phyloP scores from a whole-genome alignment of 1,284 basidiomycete species.

The Apiotrichum gracile region DNA sequence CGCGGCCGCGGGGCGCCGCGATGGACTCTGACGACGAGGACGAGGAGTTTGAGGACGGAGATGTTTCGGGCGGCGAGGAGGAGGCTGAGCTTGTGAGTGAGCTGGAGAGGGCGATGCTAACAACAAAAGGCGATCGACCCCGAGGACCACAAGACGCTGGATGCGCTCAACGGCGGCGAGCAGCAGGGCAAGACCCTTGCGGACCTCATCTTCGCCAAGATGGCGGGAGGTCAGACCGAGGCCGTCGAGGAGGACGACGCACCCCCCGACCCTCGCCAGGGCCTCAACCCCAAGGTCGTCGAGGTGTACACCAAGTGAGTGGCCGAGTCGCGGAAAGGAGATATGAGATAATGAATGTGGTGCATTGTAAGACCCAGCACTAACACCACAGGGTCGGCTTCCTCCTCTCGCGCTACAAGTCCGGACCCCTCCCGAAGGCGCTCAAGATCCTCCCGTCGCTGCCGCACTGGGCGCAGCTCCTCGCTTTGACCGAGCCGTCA shows the following conservation, averaged over 20 bases:
- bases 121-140: conserved; percentile 73
- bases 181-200: conserved; percentile 74
- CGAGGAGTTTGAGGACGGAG: conserved; percentile 41
- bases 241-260: conserved; percentile 54
- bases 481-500: conserved; percentile 87
- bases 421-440: conserved; percentile 90
- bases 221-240: conserved; percentile 58
- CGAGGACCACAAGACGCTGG: conserved; percentile 74
- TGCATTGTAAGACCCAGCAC: not conserved
- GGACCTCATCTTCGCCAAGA: conserved; percentile 91
- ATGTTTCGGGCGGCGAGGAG: conserved; percentile 48
- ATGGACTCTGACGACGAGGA: conserved; percentile 36
- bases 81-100: conserved; percentile 52
- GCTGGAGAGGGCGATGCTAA: not conserved
- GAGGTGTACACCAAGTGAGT: conserved; percentile 89
- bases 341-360: too few relatives aligned
- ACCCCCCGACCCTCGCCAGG: conserved; percentile 75
- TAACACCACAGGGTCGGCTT: conserved; percentile 63
- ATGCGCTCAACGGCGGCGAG: conserved; percentile 54
- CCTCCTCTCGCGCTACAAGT: conserved; percentile 86
- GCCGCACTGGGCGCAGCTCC: conserved; percentile 90
- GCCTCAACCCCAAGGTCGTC: conserved; percentile 92
- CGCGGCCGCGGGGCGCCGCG: conserved; percentile 3
- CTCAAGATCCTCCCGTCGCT: conserved; percentile 98
- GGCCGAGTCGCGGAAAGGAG: too few relatives aligned